Evolutionary conservation across 1,284 basidiomycete genomes (phyloP), one percentile per base, ranked within the genome.

Genomic region (Heterobasidion annosum): DNA sequence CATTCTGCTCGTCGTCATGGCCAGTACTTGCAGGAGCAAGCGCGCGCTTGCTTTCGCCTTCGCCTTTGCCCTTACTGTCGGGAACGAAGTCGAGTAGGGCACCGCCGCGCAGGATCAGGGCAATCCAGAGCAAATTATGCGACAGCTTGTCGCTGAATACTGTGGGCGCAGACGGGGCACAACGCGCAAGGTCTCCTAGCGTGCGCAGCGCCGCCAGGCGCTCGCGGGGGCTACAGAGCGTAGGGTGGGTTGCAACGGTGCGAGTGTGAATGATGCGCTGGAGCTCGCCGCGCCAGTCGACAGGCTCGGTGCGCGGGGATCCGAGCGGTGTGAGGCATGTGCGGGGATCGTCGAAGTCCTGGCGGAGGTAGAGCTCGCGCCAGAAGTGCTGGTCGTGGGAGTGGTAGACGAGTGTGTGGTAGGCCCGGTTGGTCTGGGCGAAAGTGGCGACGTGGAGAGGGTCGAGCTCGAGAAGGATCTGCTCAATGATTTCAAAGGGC

Each of bases 301-400:
- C 64, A 0, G 58, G 52, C 8, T 57, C 55, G 3, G 63, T 63
- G n/a, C 15, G 25, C 1, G 62, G 63, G 1, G 54, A 50, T 13
- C 83, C 82, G 7, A 75, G 65, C 5, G 67, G 66, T 2, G 70
- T 72, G 6, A 76, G 60, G 51, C 81, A 77, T 19, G 52, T 54
- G 3, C 79, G 69, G 1, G 77, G 82, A 59, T 87, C 83, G 54
- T 87, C 84, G 48, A 84, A 70, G 0, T 73, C 71, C 58, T 82
- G 76, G 0, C 64, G 55, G 48, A 87, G 77, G 63, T 86, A 88
- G 1, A 87, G 69, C 13, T 65, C 68, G 3, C 82, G 74, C 85
- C 85, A 88, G 49, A 88, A 65, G 52, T 72, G 71, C 19, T 72
- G 69, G 61, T 78, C 72, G 16, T 63, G 62, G 0, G 72, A 62